Conservation (phyloP, 768 basidiomycete genomes). For the Lactifluus hygrophoroides region DNA sequence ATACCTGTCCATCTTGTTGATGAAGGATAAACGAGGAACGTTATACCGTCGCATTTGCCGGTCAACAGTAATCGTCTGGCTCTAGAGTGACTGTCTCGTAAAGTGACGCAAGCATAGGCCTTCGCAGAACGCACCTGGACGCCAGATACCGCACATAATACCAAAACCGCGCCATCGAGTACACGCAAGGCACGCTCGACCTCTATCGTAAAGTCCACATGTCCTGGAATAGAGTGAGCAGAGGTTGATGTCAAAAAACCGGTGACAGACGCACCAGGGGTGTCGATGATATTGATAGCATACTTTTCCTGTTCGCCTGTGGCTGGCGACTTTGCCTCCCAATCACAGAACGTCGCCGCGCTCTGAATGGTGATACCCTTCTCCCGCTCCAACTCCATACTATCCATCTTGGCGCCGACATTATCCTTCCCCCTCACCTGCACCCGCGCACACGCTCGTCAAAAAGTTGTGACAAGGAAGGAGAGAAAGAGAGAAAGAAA, state of each 20-base stretch:
- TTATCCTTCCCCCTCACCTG: constrained; percentile 90
- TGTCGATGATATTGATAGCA: constrained; percentile 97
- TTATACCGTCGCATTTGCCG: constrained; percentile 97
- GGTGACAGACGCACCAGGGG: constrained; percentile 55
- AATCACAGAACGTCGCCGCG: constrained; percentile 97
- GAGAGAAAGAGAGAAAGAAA: constrained; percentile 7
- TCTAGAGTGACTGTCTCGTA: constrained; percentile 34
- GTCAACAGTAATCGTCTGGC: constrained; percentile 98
- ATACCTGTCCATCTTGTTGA: constrained; percentile 98
- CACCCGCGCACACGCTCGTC: background rate
- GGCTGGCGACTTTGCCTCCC: constrained; percentile 62
- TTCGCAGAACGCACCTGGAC: constrained; percentile 57
- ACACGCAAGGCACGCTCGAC: constrained; percentile 96
- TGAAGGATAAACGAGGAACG: constrained; percentile 91
- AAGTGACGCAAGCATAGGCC: background rate
- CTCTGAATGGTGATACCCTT: constrained; percentile 99
- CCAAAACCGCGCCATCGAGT: constrained; percentile 91
- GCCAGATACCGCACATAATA: constrained; percentile 94
- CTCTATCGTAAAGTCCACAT: constrained; percentile 99
- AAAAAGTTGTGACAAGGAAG: background rate
- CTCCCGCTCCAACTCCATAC: constrained; percentile 97
- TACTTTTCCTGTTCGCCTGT: constrained; percentile 69
- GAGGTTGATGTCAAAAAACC: background rate
- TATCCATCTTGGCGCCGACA: constrained; percentile 99
- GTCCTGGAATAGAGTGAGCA: constrained; percentile 45